phyloP scores from a whole-genome alignment of 345 rosid genomes.

The Brassica cretica region DNA sequence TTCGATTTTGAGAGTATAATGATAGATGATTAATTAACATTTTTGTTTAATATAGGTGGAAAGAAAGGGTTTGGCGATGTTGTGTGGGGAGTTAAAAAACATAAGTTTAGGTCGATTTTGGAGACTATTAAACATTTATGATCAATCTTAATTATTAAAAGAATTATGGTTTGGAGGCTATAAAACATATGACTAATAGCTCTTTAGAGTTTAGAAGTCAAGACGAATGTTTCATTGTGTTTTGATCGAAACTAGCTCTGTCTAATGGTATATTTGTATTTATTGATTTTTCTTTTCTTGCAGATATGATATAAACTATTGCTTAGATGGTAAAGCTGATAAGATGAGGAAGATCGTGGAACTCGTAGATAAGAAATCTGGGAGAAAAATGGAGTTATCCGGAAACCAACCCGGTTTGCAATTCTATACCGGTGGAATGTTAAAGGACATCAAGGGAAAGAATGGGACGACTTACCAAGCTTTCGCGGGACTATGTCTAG shows the following conservation, averaged over 20 bases:
- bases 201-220: neutral
- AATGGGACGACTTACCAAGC: conserved; percentile 62
- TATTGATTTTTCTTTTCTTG: neutral
- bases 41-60: conserved; percentile 50
- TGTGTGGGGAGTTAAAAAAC: conserved; percentile 59
- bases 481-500: conserved; percentile 71
- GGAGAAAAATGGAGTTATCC: conserved; percentile 67
- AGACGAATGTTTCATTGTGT: neutral
- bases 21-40: neutral
- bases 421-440: conserved; percentile 63
- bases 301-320: conserved; percentile 74
- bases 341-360: conserved; percentile 56
- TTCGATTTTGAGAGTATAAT: neutral
- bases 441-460: conserved; percentile 64
- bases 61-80: conserved; percentile 75
- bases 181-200: neutral
- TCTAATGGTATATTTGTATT: neutral
- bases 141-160: too few species aligned
- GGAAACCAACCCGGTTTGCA: conserved; percentile 78
- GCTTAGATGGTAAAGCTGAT: conserved; percentile 44
- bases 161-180: neutral
- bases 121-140: too few species aligned
- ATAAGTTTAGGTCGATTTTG: neutral
- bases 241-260: neutral
- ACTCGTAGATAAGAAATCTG: conserved; percentile 63